These are phyloP conservation scores for Cercospora sojina DNA, from an alignment of 2,329 filamentous ascomycete genomes.

Conservation along the genomic window DNA sequence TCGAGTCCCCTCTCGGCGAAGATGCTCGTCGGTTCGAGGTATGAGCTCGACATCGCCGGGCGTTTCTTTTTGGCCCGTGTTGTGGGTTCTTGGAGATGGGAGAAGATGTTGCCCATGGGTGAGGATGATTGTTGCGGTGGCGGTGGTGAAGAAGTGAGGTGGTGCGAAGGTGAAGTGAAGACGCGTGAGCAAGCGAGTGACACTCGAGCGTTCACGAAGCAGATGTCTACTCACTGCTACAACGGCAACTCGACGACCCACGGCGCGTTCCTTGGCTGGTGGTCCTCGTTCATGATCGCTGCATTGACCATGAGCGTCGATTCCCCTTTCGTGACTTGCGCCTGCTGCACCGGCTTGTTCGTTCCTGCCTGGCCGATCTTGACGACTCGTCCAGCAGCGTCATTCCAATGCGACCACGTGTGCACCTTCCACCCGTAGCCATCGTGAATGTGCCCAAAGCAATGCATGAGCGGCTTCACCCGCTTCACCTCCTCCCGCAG, in stretches of 20 bases:
- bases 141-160: neutral
- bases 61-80: neutral
- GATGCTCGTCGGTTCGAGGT: slow-evolving; percentile 5
- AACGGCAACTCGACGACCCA: slow-evolving; percentile 50
- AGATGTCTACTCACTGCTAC: neutral
- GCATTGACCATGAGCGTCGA: slow-evolving; percentile 60
- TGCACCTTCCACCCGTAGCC: slow-evolving; percentile 16
- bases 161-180: neutral
- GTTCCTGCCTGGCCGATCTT: neutral
- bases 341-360: neutral
- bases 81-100: neutral
- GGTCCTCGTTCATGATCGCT: slow-evolving; percentile 53
- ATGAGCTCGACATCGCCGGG: slow-evolving; percentile 4
- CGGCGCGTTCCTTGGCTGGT: slow-evolving; percentile 51
- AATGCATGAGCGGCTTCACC: slow-evolving; percentile 54
- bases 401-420: slow-evolving; percentile 7
- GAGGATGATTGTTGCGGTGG: neutral
- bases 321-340: slow-evolving; percentile 36
- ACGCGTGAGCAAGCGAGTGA: neutral
- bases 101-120: neutral
- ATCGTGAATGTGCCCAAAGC: slow-evolving; percentile 63
- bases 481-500: slow-evolving; percentile 52
- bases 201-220: neutral
- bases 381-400: neutral
- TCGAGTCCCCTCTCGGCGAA: slow-evolving; percentile 9